Evolutionary conservation across 2,329 filamentous ascomycete species (phyloP), one percentile per base, ranked within the genome.

Genomic region (Apiospora phragmitis): DNA sequence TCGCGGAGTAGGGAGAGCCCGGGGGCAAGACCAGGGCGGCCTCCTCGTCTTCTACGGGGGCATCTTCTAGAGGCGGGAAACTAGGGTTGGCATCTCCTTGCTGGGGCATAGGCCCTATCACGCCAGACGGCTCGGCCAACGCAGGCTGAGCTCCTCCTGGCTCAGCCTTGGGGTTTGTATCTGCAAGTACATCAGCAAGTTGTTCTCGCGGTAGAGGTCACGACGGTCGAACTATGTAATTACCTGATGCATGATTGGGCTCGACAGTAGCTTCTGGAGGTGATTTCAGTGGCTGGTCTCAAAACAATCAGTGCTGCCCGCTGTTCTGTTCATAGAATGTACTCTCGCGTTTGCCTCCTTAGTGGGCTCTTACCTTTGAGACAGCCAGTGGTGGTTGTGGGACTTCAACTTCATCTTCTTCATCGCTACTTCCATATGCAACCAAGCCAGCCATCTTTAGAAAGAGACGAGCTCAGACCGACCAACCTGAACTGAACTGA

Each of bases 1-100:
- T 88, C 65, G 88, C 83, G 1, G 91, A 88, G 81, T 94, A 94
- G 1, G 92, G 92, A 1, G 92, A 95, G n/a, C 78, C 77, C 4
- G 85, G 81, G 1, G 84, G 83, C 18, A 71, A 45, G 21, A 62
- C 62, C 3, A 71, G 74, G 2, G 62, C 45, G 43, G 71, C 75
- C 16, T 76, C 75, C 11, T 76, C 76, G 29, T 72, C 72, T 14
- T 78, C 77, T 42, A 78, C 69, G 1, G 74, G 74, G 18, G 73
- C 77, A 65, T 79, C 55, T 72, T 79, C 78, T 49, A 80, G 67
- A 12, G 79, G 79, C 9, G 78, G 77, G 70, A 79, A 80, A 62
- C 70, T 74, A 32, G 76, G 74, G 12, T 72, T 77, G 49, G 70
- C 69, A 14, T 74, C 51, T 67, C 77, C 75, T 14, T 74, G 76